Evolutionary conservation across 352 stramenopile species (phyloP).

Genomic region (Globisporangium okanoganense): DNA sequence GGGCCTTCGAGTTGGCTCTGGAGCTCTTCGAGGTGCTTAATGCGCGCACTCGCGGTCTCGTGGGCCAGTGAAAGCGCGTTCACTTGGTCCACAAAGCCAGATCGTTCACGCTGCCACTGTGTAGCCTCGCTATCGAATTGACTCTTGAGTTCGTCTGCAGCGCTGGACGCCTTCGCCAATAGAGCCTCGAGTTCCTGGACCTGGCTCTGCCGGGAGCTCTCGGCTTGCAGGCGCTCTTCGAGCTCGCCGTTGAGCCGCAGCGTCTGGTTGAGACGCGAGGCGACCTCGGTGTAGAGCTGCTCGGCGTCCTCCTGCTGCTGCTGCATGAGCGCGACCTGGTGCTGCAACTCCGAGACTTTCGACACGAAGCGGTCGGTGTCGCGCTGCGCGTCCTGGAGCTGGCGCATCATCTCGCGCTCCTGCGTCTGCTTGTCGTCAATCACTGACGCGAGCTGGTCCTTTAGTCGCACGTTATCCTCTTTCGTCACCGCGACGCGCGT

Average conservation of each 20-base stretch:
- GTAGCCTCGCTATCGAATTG: constrained; percentile 6
- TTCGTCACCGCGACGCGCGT: constrained; percentile 42
- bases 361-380: constrained; percentile 25
- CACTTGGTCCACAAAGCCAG: constrained; percentile 14
- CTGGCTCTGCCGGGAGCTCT: constrained; percentile 1
- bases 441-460: constrained; percentile 38
- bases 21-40: constrained; percentile 31
- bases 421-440: constrained; percentile 49
- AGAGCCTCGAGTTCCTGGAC: constrained; percentile 11
- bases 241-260: constrained; percentile 29
- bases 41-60: constrained; percentile 20
- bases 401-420: constrained; percentile 28
- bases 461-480: constrained; percentile 53
- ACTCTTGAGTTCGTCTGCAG: constrained; percentile 12
- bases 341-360: constrained; percentile 42
- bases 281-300: constrained; percentile 48
- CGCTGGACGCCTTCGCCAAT: constrained; percentile 7
- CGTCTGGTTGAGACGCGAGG: constrained; percentile 57
- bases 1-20: constrained; percentile 36
- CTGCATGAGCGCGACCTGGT: constrained; percentile 34
- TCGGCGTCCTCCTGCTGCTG: constrained; percentile 61
- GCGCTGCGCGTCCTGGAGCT: constrained; percentile 15
- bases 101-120: constrained; percentile 12
- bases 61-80: constrained; percentile 20
- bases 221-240: constrained; percentile 7